These are phyloP conservation scores for Tagetes erecta DNA, from an alignment of 129 eudicot species.

Conservation along the genomic window DNA sequence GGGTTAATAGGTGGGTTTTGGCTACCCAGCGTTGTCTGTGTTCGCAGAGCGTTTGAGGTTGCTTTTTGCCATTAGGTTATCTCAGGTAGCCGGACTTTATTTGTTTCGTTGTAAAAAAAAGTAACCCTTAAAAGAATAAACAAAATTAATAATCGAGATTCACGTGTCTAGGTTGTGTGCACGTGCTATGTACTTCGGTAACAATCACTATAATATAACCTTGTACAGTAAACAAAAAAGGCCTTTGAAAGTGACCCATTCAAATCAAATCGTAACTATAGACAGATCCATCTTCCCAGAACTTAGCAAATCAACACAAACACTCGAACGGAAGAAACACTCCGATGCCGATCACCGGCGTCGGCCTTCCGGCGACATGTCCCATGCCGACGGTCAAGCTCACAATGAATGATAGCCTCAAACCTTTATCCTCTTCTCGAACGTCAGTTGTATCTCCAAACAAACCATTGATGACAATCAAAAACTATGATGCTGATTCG, in stretches of 20 bases:
- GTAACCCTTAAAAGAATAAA: no score
- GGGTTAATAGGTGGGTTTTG: no score
- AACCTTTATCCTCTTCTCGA: constrained; percentile 8
- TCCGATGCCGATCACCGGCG: constrained; percentile 15
- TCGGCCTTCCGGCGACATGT: neutral
- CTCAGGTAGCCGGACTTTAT: no score
- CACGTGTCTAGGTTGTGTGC: no score
- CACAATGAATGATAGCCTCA: constrained; percentile 4
- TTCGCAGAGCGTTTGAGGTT: no score
- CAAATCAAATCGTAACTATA: neutral
- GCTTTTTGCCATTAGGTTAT: no score
- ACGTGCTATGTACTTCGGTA: no score
- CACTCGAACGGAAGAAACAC: neutral
- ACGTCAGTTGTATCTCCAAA: constrained; percentile 2
- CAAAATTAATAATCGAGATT: no score
- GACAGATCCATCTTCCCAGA: neutral
- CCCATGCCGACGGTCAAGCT: constrained; percentile 8
- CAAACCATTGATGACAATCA: neutral
- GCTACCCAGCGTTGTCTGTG: no score
- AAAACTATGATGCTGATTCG: neutral
- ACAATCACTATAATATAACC: neutral
- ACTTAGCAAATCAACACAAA: no score
- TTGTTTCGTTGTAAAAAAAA: no score
- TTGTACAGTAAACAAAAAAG: neutral
- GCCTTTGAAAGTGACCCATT: neutral